These are phyloP conservation scores for Russula emetica DNA, from an alignment of 768 basidiomycete species.

Conservation along the genomic window DNA sequence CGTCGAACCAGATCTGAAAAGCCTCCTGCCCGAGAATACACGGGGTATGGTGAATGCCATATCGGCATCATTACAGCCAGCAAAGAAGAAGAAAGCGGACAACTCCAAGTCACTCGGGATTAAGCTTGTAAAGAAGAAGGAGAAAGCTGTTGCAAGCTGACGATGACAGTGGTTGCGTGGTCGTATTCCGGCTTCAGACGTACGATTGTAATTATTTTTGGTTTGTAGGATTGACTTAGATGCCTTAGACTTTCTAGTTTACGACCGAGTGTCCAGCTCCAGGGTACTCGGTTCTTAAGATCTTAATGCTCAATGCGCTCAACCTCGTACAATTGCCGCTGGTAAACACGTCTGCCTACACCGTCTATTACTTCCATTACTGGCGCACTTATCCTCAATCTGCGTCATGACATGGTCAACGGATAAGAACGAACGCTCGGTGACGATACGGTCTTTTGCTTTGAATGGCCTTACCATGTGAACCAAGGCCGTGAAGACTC, in stretches of 20 bases:
- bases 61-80: constrained; percentile 37
- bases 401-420: neutral
- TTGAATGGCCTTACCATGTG: too few relatives aligned
- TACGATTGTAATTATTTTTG: neutral
- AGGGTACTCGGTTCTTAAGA: neutral
- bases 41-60: constrained; percentile 55
- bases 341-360: neutral
- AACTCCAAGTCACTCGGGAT: constrained; percentile 29
- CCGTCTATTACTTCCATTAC: neutral
- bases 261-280: neutral
- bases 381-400: neutral
- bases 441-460: neutral
- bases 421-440: neutral
- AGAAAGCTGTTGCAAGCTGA: constrained; percentile 16
- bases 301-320: neutral
- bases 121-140: constrained; percentile 27
- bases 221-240: neutral
- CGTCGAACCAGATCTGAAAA: constrained; percentile 66
- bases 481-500: neutral
- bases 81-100: constrained; percentile 57
- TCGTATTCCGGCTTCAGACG: neutral
- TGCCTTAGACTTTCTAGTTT: neutral
- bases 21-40: constrained; percentile 61
- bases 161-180: neutral
- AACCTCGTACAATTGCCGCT: neutral